Percentiles rank a stretch among this genome's conserved stretches.
These are phyloP conservation scores for Hymenoscyphus infarciens DNA, from an alignment of 2,329 filamentous ascomycete genomes.

Conservation along the genomic window DNA sequence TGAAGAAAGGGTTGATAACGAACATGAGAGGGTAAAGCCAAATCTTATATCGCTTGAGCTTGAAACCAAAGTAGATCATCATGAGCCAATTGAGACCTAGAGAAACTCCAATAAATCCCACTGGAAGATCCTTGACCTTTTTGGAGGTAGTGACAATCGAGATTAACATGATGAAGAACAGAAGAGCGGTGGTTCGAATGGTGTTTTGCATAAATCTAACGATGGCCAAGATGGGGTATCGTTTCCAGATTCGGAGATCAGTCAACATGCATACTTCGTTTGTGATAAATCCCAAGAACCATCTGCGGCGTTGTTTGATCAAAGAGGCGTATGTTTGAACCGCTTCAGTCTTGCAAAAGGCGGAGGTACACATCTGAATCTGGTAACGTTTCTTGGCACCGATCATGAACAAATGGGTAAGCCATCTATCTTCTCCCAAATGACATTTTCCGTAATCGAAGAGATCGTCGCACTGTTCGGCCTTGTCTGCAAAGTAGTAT, in stretches of 20 bases:
- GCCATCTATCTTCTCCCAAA: slow-evolving; percentile 91
- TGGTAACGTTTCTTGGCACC: slow-evolving; percentile 89
- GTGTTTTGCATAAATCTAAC: slow-evolving; percentile 95
- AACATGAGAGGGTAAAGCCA: slow-evolving; percentile 97
- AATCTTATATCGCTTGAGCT: slow-evolving; percentile 85
- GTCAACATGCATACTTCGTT: slow-evolving; percentile 99
- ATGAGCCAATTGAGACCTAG: slow-evolving; percentile 90
- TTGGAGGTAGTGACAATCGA: slow-evolving; percentile 83
- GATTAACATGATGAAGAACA: slow-evolving; percentile 92
- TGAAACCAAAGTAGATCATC: slow-evolving; percentile 93
- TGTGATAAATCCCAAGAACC: slow-evolving; percentile 96
- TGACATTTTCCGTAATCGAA: slow-evolving; percentile 98
- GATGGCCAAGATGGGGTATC: slow-evolving; percentile 81
- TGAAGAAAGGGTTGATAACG: slow-evolving; percentile 91
- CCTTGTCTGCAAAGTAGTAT: slow-evolving; percentile 97
- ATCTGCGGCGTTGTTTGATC: slow-evolving; percentile 89
- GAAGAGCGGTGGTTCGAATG: slow-evolving; percentile 85
- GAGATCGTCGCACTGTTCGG: slow-evolving; percentile 89
- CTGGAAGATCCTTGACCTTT: slow-evolving; percentile 72
- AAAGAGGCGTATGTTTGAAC: slow-evolving; percentile 83
- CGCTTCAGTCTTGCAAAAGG: slow-evolving; percentile 97
- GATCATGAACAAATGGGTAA: slow-evolving; percentile 99
- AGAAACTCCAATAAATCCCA: slow-evolving; percentile 91
- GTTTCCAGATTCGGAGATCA: slow-evolving; percentile 84
- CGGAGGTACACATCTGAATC: slow-evolving; percentile 95